phyloP scores from a whole-genome alignment of 2,329 filamentous ascomycete species.

The Hymenoscyphus linearis region DNA sequence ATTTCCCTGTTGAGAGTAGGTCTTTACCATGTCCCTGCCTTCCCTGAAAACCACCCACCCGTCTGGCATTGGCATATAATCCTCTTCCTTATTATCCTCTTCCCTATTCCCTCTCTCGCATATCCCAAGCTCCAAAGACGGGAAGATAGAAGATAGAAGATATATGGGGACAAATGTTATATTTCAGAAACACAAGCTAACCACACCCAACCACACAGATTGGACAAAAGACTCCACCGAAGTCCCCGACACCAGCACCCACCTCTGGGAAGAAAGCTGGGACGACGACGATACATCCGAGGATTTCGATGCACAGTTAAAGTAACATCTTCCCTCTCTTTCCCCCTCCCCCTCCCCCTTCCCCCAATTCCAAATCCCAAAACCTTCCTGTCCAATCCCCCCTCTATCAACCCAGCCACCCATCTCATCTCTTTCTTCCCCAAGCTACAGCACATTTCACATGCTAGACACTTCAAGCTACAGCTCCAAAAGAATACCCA shows the following conservation, averaged over 20 bases:
- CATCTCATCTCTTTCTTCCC: no score
- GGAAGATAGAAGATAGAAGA: no score
- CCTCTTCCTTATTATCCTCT: no score
- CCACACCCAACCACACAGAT: conserved; percentile 59
- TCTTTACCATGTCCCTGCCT: conserved; percentile 10
- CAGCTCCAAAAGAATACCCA: neutral
- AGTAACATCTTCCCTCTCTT: conserved; percentile 52
- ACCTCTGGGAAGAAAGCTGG: conserved; percentile 99
- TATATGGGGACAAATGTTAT: no score
- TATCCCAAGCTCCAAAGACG: neutral
- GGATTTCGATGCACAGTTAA: conserved; percentile 91
- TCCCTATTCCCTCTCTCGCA: no score
- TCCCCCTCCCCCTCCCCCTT: no score
- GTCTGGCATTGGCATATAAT: no score
- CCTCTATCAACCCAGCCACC: no score
- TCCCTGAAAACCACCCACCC: no score
- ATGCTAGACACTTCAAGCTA: no score
- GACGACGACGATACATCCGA: conserved; percentile 97
- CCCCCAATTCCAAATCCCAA: no score
- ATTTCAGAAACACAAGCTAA: neutral
- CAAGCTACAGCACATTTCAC: no score
- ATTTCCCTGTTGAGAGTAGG: conserved; percentile 93
- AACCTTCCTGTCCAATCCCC: neutral
- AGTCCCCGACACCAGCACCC: conserved; percentile 67
- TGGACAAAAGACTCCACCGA: conserved; percentile 92